Evolutionary conservation across 2,329 filamentous ascomycete species (phyloP), one percentile per base, ranked within the genome.

Genomic region (Talaromyces sp.): DNA sequence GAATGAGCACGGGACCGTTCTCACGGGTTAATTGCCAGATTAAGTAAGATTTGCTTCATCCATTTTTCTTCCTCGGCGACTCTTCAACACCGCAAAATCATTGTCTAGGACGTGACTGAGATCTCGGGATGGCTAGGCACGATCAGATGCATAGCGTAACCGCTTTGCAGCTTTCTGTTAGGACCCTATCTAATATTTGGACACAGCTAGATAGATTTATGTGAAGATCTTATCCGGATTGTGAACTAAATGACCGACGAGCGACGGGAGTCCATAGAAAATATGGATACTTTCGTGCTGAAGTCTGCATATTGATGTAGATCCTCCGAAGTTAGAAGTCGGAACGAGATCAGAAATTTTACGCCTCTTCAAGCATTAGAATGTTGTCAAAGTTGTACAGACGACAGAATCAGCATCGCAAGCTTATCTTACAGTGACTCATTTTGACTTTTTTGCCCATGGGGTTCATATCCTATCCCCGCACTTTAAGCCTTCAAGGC

Each of bases 21-120:
- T 54, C 40, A 45, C 53, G 53, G 53, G 39, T 15, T 33, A 46
- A 22, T 35, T 55, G n/a, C 53, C 53, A 19, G 21, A 35, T 46
- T 31, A 2, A 39, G 53, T 35, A 55, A 33, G 53, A 55, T 55
- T 55, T 46, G 53, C 53, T 25, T 7, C 28, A n/a, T 7, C 11
- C 13, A 5, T 31, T 33, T 4, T 53, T n/a, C 28, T 6, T 55
- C 53, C 28, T 36, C 28, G 40, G 28, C 22, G 22, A 39, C 50
- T 10, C 11, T 31, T 35, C 25, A 11, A 46, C 43, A 46, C 9
- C 25, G 25, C n/a, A 19, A 31, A 25, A 33, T 35, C 37, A 46
- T 31, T 25, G 31, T 11, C 6, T 31, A 15, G 11, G 8, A 11
- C n/a, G 8, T 5, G n/a, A 46, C 15, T 43, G 28, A 43, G 37